Evolutionary conservation across 2,329 filamentous ascomycete species (phyloP).

Genomic region (Arthrobotrys conoides): DNA sequence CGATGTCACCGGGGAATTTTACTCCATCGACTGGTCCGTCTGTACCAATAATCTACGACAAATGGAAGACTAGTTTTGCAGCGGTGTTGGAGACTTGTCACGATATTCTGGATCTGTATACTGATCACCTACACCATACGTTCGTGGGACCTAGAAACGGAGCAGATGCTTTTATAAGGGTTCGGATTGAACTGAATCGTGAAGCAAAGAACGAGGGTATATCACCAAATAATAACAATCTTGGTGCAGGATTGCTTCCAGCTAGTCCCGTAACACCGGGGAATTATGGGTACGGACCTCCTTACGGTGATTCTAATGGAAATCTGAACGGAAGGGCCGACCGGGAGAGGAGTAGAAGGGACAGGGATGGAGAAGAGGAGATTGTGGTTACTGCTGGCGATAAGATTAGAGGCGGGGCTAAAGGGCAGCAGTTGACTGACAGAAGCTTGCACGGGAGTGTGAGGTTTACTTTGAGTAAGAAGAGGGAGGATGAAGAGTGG

Average conservation of each 20-base stretch:
- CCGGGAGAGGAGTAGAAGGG: conserved; percentile 9
- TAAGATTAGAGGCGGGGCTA: conserved; percentile 52
- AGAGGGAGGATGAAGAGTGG: conserved; percentile 80
- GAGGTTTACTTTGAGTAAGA: conserved; percentile 88
- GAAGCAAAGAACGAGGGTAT: conserved; percentile 75
- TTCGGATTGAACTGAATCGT: conserved; percentile 88
- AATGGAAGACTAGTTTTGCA: conserved; percentile 69
- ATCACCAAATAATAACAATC: conserved; percentile 65
- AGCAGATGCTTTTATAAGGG: conserved; percentile 83
- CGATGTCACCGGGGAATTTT: conserved; percentile 34
- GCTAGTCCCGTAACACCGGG: conserved; percentile 59
- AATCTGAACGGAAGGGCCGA: conserved; percentile 39
- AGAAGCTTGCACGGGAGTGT: conserved; percentile 79
- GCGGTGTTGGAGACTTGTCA: conserved; percentile 82
- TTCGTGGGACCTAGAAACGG: conserved; percentile 80
- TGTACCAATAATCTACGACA: conserved; percentile 41
- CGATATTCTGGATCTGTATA: conserved; percentile 92
- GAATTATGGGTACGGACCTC: conserved; percentile 51
- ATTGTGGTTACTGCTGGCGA: conserved; percentile 50
- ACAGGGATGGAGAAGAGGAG: conserved; percentile 33
- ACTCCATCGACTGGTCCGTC: conserved; percentile 4
- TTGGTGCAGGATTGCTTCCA: conserved; percentile 63
- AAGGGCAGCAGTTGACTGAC: conserved; percentile 64
- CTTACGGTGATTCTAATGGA: conserved; percentile 56
- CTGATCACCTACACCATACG: conserved; percentile 82